Percentiles rank a stretch among this genome's conserved stretches.
phyloP scores from a whole-genome alignment of 139 green algal species.

The Microglena sp. region DNA sequence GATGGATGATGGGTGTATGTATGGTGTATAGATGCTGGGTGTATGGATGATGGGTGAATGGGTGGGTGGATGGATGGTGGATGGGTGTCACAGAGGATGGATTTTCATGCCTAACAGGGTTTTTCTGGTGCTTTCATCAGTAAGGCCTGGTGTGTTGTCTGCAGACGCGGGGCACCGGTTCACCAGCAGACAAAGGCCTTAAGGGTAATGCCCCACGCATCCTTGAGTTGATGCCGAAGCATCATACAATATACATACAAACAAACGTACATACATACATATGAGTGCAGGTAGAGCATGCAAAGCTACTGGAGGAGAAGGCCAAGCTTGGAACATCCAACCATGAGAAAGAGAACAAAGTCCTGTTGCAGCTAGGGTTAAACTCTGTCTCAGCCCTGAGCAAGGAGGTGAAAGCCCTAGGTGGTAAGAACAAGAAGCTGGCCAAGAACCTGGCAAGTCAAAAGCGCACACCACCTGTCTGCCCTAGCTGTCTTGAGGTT shows the following conservation, averaged over 20 bases:
- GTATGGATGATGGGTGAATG: no score
- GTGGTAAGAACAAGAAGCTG: background rate
- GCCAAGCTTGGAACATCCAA: no score
- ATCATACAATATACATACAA: background rate
- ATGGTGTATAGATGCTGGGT: no score
- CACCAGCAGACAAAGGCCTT: no score
- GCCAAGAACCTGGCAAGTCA: background rate
- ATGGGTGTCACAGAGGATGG: no score
- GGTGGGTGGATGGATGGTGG: no score
- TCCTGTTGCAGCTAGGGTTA: slow-evolving; percentile 10
- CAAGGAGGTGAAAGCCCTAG: slow-evolving; percentile 10
- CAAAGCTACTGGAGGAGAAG: slow-evolving; percentile 1
- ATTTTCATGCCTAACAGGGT: background rate
- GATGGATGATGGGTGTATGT: no score
- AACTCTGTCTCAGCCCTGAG: slow-evolving; percentile 11
- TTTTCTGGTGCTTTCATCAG: background rate
- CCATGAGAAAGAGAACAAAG: no score
- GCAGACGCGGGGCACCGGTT: no score
- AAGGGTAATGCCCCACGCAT: no score
- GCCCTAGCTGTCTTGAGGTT: background rate
- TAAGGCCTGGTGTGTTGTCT: background rate
- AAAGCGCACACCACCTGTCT: background rate
- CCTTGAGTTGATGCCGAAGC: background rate
- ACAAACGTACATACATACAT: background rate
- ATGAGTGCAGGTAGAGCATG: slow-evolving; percentile 12